A percentile compares a stretch with the other conserved stretches of the same genome.
These are phyloP conservation scores for Cinchona pubescens DNA, from an alignment of 257 asterid species.

Conservation along the genomic window DNA sequence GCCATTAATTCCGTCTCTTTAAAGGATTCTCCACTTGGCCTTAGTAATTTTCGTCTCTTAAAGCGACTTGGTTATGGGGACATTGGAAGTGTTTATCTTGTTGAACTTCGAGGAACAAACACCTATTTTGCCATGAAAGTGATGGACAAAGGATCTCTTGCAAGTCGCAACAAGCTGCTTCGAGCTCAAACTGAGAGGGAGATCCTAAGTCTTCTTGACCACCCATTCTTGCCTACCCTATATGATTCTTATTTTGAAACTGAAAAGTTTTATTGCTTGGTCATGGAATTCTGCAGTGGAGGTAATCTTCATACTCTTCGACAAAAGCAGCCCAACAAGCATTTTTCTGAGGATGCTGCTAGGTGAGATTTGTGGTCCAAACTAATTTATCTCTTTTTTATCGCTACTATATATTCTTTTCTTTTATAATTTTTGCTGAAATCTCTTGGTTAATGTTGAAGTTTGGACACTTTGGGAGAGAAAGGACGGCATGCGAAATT, in stretches of 20 bases:
- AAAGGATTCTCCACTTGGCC: constrained; percentile 61
- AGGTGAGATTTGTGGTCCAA: constrained; percentile 35
- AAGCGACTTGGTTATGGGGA: constrained; percentile 92
- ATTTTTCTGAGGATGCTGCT: constrained; percentile 82
- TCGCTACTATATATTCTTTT: neutral
- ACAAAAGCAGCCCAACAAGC: constrained; percentile 82
- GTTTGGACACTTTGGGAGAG: neutral
- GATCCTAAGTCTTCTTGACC: constrained; percentile 85
- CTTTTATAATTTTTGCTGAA: neutral
- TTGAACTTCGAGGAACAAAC: constrained; percentile 64
- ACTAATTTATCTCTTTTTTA: neutral
- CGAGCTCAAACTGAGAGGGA: constrained; percentile 88
- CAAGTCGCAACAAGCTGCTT: constrained; percentile 73
- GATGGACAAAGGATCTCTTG: constrained; percentile 86
- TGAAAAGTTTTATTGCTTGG: constrained; percentile 78
- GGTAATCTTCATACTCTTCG: constrained; percentile 92
- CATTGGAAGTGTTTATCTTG: constrained; percentile 90
- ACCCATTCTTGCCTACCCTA: constrained; percentile 82
- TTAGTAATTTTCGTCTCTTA: constrained; percentile 63
- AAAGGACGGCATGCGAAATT: neutral
- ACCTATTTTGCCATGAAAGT: constrained; percentile 92
- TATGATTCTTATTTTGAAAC: constrained; percentile 86
- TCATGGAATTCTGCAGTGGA: constrained; percentile 94
- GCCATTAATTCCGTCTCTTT: constrained; percentile 55
- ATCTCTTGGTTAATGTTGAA: neutral